Conservation (phyloP, 2,329 filamentous ascomycete genomes). For the Aspergillaceae sp. region DNA sequence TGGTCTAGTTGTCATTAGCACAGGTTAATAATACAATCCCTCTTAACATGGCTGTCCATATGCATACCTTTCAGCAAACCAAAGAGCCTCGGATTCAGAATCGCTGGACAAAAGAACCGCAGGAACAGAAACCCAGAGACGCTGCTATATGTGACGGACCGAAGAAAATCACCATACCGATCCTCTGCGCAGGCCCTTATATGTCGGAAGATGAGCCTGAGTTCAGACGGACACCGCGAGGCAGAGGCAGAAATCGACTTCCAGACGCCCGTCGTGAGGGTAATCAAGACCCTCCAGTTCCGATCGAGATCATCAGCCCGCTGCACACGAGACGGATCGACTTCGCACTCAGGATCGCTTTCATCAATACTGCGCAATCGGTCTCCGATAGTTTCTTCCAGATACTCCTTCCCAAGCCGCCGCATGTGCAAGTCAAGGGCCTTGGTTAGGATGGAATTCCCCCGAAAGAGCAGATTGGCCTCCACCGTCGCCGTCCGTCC, state of each 20-base stretch:
- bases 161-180: slow-evolving; percentile 83
- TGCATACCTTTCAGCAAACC: slow-evolving; percentile 62
- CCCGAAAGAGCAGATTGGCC: slow-evolving; percentile 88
- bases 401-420: slow-evolving; percentile 80
- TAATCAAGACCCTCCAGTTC: slow-evolving; percentile 72
- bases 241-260: slow-evolving; percentile 70
- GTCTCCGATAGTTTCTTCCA: slow-evolving; percentile 77
- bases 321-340: slow-evolving; percentile 73
- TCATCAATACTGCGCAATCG: slow-evolving; percentile 86
- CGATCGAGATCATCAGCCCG: slow-evolving; percentile 63
- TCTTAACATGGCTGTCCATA: neutral
- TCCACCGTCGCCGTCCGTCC: slow-evolving; percentile 61
- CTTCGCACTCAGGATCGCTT: slow-evolving; percentile 84
- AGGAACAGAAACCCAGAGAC: slow-evolving; percentile 92
- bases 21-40: neutral
- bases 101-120: slow-evolving; percentile 92
- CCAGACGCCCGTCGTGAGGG: slow-evolving; percentile 76
- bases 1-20: slow-evolving; percentile 52
- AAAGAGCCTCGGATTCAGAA: slow-evolving; percentile 89
- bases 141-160: slow-evolving; percentile 84
- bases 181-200: slow-evolving; percentile 89
- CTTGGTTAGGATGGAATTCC: slow-evolving; percentile 89
- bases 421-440: slow-evolving; percentile 94
- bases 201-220: slow-evolving; percentile 80
- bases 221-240: slow-evolving; percentile 65